Percentiles rank a stretch among this genome's conserved stretches.
These are phyloP conservation scores for Fusarium sp. DNA, from an alignment of 2,329 filamentous ascomycete genomes.

Conservation along the genomic window DNA sequence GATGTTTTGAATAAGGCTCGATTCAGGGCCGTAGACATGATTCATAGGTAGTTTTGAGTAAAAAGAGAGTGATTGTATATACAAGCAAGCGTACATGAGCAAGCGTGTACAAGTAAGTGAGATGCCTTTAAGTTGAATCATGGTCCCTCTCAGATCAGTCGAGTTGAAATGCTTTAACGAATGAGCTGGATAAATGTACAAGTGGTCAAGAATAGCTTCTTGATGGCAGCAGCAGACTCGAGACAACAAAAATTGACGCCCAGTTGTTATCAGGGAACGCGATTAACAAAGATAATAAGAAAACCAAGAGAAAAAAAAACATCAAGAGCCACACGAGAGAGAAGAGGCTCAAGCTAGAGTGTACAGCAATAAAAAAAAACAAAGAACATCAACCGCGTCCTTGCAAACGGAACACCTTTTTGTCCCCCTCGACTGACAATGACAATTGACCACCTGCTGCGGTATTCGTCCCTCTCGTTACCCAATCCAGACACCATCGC, in stretches of 20 bases:
- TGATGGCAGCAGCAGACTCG: neutral
- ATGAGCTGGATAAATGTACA: neutral
- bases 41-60: neutral
- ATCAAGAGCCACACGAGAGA: constrained; percentile 22
- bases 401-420: constrained; percentile 27
- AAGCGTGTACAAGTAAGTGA: neutral
- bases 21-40: neutral
- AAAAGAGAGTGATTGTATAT: neutral
- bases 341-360: constrained; percentile 37
- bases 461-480: neutral
- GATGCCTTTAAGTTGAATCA: neutral
- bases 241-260: constrained; percentile 30
- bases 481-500: neutral
- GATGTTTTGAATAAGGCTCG: neutral
- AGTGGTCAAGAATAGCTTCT: neutral
- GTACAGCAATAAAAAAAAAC: constrained; percentile 34
- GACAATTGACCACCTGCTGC: constrained; percentile 4
- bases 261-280: constrained; percentile 38
- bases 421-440: constrained; percentile 17
- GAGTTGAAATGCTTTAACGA: no score
- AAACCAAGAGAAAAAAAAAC: constrained; percentile 35
- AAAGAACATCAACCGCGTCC: constrained; percentile 10
- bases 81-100: neutral
- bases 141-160: neutral
- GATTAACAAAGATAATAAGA: constrained; percentile 31